A percentile compares a stretch with the other conserved stretches of the same genome.
These are phyloP conservation scores for Salvia sclarea DNA, from an alignment of 305 asterid genomes.

Conservation along the genomic window DNA sequence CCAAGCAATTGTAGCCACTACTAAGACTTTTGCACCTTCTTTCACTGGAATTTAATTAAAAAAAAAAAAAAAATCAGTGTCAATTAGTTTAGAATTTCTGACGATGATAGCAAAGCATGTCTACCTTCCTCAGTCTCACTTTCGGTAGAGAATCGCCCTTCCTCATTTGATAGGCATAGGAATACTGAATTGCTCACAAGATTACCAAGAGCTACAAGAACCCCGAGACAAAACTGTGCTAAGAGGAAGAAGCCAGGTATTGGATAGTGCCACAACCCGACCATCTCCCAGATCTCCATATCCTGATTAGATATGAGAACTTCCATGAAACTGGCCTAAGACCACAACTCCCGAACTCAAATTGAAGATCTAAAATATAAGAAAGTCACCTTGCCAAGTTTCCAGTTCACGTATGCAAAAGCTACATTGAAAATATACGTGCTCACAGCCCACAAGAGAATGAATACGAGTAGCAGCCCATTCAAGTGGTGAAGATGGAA, in stretches of 20 bases:
- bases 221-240: constrained; percentile 90
- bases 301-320: constrained; percentile 50
- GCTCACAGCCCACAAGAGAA: constrained; percentile 96
- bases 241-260: constrained; percentile 91
- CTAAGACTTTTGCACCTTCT: constrained; percentile 80
- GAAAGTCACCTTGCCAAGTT: constrained; percentile 69
- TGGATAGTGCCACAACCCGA: constrained; percentile 94
- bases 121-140: constrained; percentile 68
- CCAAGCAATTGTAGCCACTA: constrained; percentile 98
- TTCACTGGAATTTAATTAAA: constrained; percentile 56
- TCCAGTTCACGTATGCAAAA: constrained; percentile 80
- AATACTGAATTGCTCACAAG: constrained; percentile 88
- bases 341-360: constrained; percentile 21
- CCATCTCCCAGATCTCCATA: constrained; percentile 97
- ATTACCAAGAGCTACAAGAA: constrained; percentile 93
- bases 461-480: constrained; percentile 94
- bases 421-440: constrained; percentile 87
- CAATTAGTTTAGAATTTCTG: not conserved
- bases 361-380: constrained; percentile 31
- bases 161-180: constrained; percentile 74
- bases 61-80: constrained; percentile 22
- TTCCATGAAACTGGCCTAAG: constrained; percentile 30
- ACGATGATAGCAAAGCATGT: constrained; percentile 8
- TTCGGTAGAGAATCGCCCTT: constrained; percentile 50
- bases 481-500: constrained; percentile 81